These are phyloP conservation scores for Pogostemon cablin DNA, from an alignment of 257 asterid genomes.

Conservation along the genomic window DNA sequence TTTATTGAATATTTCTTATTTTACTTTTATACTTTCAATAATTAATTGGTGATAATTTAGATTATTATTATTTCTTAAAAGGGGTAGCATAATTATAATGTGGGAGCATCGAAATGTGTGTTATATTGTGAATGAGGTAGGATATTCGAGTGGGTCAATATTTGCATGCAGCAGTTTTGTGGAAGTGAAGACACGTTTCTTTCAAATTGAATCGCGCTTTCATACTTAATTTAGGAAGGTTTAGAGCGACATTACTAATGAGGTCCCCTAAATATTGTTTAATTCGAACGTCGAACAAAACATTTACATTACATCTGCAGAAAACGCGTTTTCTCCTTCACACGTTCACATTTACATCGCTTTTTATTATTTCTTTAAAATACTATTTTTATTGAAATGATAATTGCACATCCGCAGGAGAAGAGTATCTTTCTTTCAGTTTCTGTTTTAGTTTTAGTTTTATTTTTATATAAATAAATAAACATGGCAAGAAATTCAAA, in stretches of 20 bases:
- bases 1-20: too few relatives aligned
- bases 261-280: background rate
- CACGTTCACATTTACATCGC: conserved; percentile 7
- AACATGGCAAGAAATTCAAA: background rate
- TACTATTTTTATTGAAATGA: background rate
- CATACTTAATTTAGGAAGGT: background rate
- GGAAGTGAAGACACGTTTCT: background rate
- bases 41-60: too few relatives aligned
- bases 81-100: too few relatives aligned
- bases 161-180: conserved; percentile 4
- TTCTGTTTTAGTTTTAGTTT: too few relatives aligned
- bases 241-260: background rate
- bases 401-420: background rate
- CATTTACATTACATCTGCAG: background rate
- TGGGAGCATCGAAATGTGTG: background rate
- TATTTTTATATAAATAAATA: too few relatives aligned
- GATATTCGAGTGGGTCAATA: background rate
- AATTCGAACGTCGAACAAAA: background rate
- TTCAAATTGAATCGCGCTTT: background rate
- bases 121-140: background rate
- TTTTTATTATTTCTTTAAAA: too few relatives aligned
- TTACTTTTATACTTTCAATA: too few relatives aligned
- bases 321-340: conserved; percentile 12
- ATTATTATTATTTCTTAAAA: too few relatives aligned
- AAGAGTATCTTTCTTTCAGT: background rate